Percentiles rank a stretch among this genome's conserved stretches.
Evolutionary conservation across 2,329 filamentous ascomycete species (phyloP).

Genomic region (Sporothrix dimorphospora): DNA sequence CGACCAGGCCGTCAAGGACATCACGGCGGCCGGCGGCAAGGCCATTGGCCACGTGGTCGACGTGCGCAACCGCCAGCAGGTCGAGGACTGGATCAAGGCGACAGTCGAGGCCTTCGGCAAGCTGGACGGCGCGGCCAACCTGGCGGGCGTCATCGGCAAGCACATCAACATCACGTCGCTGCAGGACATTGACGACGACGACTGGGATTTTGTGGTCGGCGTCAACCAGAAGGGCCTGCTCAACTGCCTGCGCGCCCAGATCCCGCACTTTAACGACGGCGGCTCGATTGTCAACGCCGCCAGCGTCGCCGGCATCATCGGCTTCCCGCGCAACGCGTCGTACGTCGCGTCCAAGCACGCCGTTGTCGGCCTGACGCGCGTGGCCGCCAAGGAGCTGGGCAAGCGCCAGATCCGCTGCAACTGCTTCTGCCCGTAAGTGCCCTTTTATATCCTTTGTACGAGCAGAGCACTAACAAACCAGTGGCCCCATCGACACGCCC

Average conservation of each 20-base stretch:
- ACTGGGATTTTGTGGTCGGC: slow-evolving; percentile 35
- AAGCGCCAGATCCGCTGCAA: slow-evolving; percentile 30
- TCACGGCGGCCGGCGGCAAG: neutral
- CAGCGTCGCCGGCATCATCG: slow-evolving; percentile 48
- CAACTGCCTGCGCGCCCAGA: slow-evolving; percentile 49
- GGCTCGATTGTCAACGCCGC: slow-evolving; percentile 54
- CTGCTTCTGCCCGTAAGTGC: slow-evolving; percentile 13
- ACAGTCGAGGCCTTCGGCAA: slow-evolving; percentile 42
- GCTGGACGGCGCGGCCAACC: slow-evolving; percentile 58
- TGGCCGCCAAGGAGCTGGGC: slow-evolving; percentile 38
- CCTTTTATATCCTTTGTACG: too few species aligned
- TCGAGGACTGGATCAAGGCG: slow-evolving; percentile 23
- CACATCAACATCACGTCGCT: slow-evolving; percentile 47
- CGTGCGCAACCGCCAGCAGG: slow-evolving; percentile 18
- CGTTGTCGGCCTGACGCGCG: slow-evolving; percentile 38
- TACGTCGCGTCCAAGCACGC: slow-evolving; percentile 40
- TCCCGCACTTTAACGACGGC: slow-evolving; percentile 32
- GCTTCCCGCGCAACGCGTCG: slow-evolving; percentile 41
- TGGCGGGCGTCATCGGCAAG: slow-evolving; percentile 54
- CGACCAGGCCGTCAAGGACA: slow-evolving; percentile 28
- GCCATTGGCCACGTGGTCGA: slow-evolving; percentile 15
- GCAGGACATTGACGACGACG: slow-evolving; percentile 43
- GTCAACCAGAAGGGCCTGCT: slow-evolving; percentile 55
- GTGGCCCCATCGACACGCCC: slow-evolving; percentile 26
- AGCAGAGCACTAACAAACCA: neutral